Base-by-base conservation (phyloP, 2,329 filamentous ascomycete species). In the Diatrype stigma region DNA sequence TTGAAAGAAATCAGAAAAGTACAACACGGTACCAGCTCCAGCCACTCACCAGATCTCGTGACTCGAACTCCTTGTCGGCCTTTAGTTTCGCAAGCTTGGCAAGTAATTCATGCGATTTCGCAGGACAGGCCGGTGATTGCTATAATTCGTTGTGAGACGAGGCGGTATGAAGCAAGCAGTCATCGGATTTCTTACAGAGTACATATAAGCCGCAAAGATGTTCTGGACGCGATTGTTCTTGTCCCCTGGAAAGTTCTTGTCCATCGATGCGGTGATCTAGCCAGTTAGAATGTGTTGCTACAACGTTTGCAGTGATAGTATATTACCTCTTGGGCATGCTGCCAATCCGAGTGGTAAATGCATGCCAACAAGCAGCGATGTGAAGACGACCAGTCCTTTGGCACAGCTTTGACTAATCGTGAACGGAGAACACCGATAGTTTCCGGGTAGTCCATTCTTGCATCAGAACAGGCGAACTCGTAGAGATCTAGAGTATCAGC, bases 301-400 rank as follows among this genome's bases (percentile, higher is more conserved):
- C 11, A 10, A 37, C 5, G 32, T 21, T 32, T 10, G 8, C 46
- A 12, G n/a, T 11, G 22, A 14, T 8, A 46, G 38, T 3, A 19
- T 28, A 63, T 53, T 65, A 81, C 79, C 69, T 81, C 77, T 62
- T 84, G 80, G 2, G 79, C 78, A 58, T 78, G 80, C 51, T 72
- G 68, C 49, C 82, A 70, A 56, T 84, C 81, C 71, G 77, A 80
- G 48, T 79, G 70, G 53, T 76, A 65, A 49, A 83, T 59, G 56
- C 80, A 84, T 8, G 75, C 73, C 56, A 79, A 73, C 42, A 83
- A 67, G 51, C 76, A 81, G 42, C 68, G 69, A 8, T 70, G 66
- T 5, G 66, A 73, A 17, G 62, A 61, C 28, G 60, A 63, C 54
- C 70, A 74, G 51, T 76, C 72, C 57, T 74, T 76, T 11, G 78